Conservation (phyloP, 441 rosid species). For the Eruca vesicaria region DNA sequence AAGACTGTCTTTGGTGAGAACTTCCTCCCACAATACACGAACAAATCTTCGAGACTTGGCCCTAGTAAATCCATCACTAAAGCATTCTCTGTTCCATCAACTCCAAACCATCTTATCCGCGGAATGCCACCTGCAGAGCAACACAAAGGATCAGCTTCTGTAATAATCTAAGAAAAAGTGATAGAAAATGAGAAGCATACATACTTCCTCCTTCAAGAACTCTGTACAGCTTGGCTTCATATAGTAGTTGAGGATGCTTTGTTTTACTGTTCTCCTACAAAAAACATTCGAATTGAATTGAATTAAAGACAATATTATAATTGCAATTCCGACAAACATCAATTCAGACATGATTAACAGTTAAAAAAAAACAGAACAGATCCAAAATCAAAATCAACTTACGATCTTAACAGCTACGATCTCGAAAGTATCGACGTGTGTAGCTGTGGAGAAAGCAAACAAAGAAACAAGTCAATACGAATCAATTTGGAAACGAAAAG, state of each 20-base stretch:
- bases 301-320: not conserved
- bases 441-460: slow-evolving; percentile 52
- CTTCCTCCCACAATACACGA: slow-evolving; percentile 67
- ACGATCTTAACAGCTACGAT: slow-evolving; percentile 96
- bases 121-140: slow-evolving; percentile 54
- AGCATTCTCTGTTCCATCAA: slow-evolving; percentile 59
- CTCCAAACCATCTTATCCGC: slow-evolving; percentile 56
- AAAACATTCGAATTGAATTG: not conserved
- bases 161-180: not conserved
- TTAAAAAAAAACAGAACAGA: slow-evolving; percentile 13
- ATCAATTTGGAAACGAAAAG: not conserved
- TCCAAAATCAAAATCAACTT: slow-evolving; percentile 39
- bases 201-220: slow-evolving; percentile 68
- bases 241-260: slow-evolving; percentile 64
- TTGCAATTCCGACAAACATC: not conserved
- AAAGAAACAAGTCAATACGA: not conserved
- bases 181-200: slow-evolving; percentile 37
- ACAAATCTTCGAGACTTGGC: slow-evolving; percentile 71
- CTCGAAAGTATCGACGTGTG: slow-evolving; percentile 89
- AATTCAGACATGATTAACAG: not conserved
- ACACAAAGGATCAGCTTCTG: not conserved
- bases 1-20: slow-evolving; percentile 64
- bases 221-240: slow-evolving; percentile 64
- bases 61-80: slow-evolving; percentile 62
- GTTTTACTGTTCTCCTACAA: slow-evolving; percentile 63